Evolutionary conservation across 768 basidiomycete species (phyloP), one percentile per base, ranked within the genome.

Genomic region (Boletellus ananiceps): DNA sequence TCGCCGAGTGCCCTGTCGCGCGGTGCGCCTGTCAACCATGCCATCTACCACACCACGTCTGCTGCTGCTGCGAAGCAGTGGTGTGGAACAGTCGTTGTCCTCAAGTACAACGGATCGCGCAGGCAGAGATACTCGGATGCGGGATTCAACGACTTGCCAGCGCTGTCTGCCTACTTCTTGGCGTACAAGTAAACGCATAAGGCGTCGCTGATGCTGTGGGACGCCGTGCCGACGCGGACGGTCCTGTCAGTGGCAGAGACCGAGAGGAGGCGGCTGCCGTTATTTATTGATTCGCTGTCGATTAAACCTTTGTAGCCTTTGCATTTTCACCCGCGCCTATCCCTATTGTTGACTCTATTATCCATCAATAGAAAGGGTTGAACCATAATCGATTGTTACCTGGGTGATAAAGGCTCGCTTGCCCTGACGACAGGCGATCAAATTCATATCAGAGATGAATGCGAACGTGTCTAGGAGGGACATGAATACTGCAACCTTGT

Each of bases 111-210:
- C 53, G 89, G 89, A 34, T 85, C 88, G 2, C 75, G 90, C 40
- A 78, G 87, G 56, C 88, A 90, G 64, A 83, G 86, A n/a, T 93
- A 93, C 60, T 74, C 87, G 0, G 89, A 92, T 57, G 90, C 89
- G 40, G 84, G 86, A 14, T 78, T 83, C 6, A 91, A 90, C 61
- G 90, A 92, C 65, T 74, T 93, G 18, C 88, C 90, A 29, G 87
- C 90, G 14, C 74, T 93, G 18, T 91, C 90, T 1, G 86, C 90
- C 2, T 93, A 91, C 62, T 93, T 93, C 69, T 74, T 93, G 47
- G 79, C 85, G 5, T 89, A 86, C 71, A 86, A 85, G 66, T 87
- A 66, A 69, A 59, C 57, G 50, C 49, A 11, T 63, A 58, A 69
- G 16, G 51, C 65, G 65, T 57, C 41, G n/a, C 51, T 47, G 47